Evolutionary conservation across 2,329 filamentous ascomycete genomes (phyloP).

Genomic region (Myriosclerotinia duriaeana): DNA sequence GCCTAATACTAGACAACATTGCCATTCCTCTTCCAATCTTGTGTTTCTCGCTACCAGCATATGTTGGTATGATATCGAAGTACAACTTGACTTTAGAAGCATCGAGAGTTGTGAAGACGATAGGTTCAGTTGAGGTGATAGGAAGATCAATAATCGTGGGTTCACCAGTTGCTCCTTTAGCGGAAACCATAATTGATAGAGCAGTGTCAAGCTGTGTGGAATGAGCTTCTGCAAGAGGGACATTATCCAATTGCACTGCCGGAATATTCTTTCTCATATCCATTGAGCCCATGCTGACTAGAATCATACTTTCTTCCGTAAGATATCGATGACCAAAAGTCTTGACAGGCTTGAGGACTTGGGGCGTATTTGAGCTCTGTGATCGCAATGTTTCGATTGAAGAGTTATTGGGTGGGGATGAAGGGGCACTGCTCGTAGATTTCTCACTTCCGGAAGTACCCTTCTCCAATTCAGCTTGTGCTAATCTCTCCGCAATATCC

Average conservation of each 20-base stretch:
- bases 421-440: conserved; percentile 29
- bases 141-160: conserved; percentile 88
- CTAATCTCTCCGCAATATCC: conserved; percentile 70
- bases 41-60: conserved; percentile 83
- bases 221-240: conserved; percentile 84
- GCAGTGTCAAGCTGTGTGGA: conserved; percentile 92
- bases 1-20: conserved; percentile 80
- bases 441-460: conserved; percentile 39
- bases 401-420: conserved; percentile 52
- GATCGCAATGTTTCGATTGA: conserved; percentile 63
- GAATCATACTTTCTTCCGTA: conserved; percentile 80
- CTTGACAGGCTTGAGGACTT: conserved; percentile 77
- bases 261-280: conserved; percentile 80
- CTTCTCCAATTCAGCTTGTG: conserved; percentile 41
- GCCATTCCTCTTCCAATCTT: conserved; percentile 89
- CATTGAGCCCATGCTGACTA: conserved; percentile 93
- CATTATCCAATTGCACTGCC: conserved; percentile 82
- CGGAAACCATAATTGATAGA: conserved; percentile 85
- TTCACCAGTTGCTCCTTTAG: conserved; percentile 80
- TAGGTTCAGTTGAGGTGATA: conserved; percentile 87
- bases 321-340: conserved; percentile 95
- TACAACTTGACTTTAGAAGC: conserved; percentile 79
- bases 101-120: conserved; percentile 81
- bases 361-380: conserved; percentile 44
- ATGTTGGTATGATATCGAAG: conserved; percentile 95